A percentile compares a stretch with the other conserved stretches of the same genome.
These are phyloP conservation scores for Chamaecrista fasciculata DNA, from an alignment of 306 rosid species.

Conservation along the genomic window DNA sequence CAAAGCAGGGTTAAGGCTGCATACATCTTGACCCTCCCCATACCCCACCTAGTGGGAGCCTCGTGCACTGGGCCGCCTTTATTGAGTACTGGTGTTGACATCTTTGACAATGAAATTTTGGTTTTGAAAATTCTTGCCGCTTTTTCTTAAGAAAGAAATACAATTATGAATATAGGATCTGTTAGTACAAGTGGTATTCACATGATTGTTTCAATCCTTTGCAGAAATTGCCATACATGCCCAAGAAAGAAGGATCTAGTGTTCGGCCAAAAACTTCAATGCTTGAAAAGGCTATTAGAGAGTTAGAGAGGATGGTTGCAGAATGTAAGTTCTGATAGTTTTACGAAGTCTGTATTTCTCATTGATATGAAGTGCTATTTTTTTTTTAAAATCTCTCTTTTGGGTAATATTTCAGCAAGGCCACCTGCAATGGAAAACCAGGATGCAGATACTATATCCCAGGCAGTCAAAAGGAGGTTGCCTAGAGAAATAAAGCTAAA, in stretches of 20 bases:
- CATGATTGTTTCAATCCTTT: slow-evolving; percentile 31
- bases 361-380: slow-evolving; percentile 25
- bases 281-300: slow-evolving; percentile 91
- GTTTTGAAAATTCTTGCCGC: background rate
- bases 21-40: no score
- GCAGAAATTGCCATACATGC: slow-evolving; percentile 67
- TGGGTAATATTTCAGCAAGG: slow-evolving; percentile 62
- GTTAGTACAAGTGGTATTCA: slow-evolving; percentile 17
- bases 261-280: slow-evolving; percentile 72
- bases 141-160: background rate
- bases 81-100: slow-evolving; percentile 21
- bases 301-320: slow-evolving; percentile 93
- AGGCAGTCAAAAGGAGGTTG: slow-evolving; percentile 89
- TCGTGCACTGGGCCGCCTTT: no score
- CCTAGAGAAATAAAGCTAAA: slow-evolving; percentile 94
- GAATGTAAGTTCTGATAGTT: slow-evolving; percentile 64
- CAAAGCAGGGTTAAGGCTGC: no score
- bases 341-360: slow-evolving; percentile 26
- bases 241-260: slow-evolving; percentile 83
- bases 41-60: no score
- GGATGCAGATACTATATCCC: slow-evolving; percentile 72
- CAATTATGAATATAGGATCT: slow-evolving; percentile 17
- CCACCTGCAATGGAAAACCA: slow-evolving; percentile 83
- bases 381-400: slow-evolving; percentile 29
- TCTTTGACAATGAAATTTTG: slow-evolving; percentile 25